Evolutionary conservation across 148 eudicot genomes (phyloP).

Genomic region (Vaccinium darrowii): DNA sequence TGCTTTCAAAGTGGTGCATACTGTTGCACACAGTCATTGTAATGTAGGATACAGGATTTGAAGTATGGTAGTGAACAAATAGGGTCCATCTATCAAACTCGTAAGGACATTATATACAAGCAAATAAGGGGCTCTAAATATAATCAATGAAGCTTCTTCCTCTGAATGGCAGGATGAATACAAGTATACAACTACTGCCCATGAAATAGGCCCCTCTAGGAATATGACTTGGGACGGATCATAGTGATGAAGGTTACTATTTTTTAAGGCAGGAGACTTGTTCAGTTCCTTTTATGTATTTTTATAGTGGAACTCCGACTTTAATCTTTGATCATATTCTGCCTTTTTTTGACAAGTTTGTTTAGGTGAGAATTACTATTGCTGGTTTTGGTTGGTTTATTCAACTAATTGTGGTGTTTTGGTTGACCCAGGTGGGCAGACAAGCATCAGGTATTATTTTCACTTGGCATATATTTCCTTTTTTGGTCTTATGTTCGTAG

Average conservation of each 20-base stretch:
- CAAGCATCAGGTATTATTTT: slow-evolving; percentile 78
- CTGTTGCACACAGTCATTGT: too few species aligned
- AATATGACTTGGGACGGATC: neutral
- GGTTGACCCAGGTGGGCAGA: slow-evolving; percentile 85
- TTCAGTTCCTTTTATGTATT: neutral
- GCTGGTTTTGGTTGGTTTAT: slow-evolving; percentile 4
- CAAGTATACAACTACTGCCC: neutral
- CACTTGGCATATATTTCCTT: neutral
- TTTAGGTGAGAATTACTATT: neutral
- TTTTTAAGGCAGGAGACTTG: neutral
- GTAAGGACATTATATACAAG: neutral
- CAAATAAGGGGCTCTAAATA: neutral
- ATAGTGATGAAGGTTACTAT: neutral
- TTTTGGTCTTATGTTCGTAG: neutral
- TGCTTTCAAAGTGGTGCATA: neutral
- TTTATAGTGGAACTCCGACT: neutral
- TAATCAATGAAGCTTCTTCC: neutral
- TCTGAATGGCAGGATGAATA: neutral
- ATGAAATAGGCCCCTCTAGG: neutral
- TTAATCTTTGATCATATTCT: neutral
- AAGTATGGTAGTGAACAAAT: neutral
- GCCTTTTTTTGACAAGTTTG: neutral
- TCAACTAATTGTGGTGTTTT: slow-evolving; percentile 9
- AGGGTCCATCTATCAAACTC: neutral
- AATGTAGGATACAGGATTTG: neutral